Base-by-base conservation (phyloP, 1,284 basidiomycete species). In the Ceratobasidium sp. region DNA sequence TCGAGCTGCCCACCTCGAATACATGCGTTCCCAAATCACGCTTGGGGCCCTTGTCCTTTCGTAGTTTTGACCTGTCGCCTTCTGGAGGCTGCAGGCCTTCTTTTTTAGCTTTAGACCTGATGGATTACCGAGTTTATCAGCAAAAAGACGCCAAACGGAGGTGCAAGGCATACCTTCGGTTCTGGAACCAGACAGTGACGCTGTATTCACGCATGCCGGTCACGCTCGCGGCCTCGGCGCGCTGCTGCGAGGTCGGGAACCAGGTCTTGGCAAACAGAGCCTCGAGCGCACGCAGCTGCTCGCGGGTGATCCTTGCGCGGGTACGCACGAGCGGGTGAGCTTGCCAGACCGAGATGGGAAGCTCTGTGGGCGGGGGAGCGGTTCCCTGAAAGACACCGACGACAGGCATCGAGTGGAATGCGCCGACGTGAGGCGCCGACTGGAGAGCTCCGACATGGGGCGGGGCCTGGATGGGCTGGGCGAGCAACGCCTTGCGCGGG, bases 41-140 rank as follows among this genome's bases (percentile, higher is more conserved):
- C 41, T 67, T 67, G 50, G 64, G 64, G 64, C 64, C 64, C 64
- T 67, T 67, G 64, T 67, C 64, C 64, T 67, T 67, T 48, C 64
- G 64, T 23, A 67, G 52, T 48, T 67, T 67, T 3, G 64, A 45
- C 36, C 64, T 36, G n/a, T 67, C 64, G 23, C 64, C 64, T 32
- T 67, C 64, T 45, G 64, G 64, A 2, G 64, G 64, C 9, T 48
- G 21, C 46, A 67, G 50, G 23, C 64, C 64, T 39, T 67, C 64
- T 32, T 67, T 67, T 39, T 67, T 67, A 30, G 64, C 64, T 48
- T 67, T 67, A 36, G 64, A 67, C 41, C 64, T 67, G 16, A 45
- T 45, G 34, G n/a, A 21, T 10, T 14, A 28, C 30, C 34, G 14
- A 41, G 39, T 32, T 45, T n/a, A 41, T 52, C 12, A 50, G 61